A percentile compares a stretch with the other conserved stretches of the same genome.
Evolutionary conservation across 257 asterid species (phyloP).

Genomic region (Asclepias syriaca): DNA sequence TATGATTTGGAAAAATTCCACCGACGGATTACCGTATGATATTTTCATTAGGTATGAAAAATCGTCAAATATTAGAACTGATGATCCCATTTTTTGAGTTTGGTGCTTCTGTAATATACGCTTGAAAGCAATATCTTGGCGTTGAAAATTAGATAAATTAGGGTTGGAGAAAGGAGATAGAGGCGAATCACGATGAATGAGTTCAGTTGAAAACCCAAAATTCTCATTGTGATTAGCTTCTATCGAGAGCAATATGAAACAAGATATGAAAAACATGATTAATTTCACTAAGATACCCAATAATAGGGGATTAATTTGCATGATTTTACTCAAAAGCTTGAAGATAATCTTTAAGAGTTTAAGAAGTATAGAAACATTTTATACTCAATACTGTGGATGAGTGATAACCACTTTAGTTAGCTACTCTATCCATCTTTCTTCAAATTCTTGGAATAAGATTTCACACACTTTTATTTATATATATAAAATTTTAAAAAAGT

Average conservation of each 20-base stretch:
- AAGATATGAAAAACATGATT: background rate
- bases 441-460: no score
- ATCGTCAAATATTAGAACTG: background rate
- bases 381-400: no score
- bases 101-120: no score
- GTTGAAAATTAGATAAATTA: background rate
- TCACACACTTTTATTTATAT: no score
- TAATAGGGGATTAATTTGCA: no score
- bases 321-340: no score
- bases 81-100: background rate
- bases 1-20: background rate
- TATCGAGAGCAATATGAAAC: constrained; percentile 7
- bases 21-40: background rate
- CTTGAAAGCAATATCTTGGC: background rate
- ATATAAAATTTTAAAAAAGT: no score
- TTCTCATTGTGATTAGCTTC: constrained; percentile 20
- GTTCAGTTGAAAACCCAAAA: background rate
- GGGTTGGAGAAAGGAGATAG: background rate
- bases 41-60: no score
- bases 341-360: no score
- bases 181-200: background rate
- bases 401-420: no score
- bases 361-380: no score
- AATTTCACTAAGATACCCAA: background rate
- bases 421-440: no score